Percentiles rank a stretch among this genome's conserved stretches.
phyloP scores from a whole-genome alignment of 2,329 filamentous ascomycete genomes.

The Hypoxylon sp. region DNA sequence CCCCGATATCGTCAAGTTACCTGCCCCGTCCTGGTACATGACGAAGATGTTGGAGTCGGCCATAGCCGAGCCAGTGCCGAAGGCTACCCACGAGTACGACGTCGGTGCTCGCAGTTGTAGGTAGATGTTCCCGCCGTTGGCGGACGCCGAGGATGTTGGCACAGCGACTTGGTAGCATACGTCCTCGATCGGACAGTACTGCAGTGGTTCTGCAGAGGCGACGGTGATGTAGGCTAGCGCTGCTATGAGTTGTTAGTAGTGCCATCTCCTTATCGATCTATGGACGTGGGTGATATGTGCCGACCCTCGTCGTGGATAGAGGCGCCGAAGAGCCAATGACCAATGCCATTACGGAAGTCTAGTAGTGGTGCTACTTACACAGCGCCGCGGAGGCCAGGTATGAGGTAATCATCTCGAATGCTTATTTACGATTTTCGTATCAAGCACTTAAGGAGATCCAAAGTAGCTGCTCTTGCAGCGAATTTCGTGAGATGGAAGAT shows the following conservation, averaged over 20 bases:
- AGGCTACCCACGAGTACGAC: slow-evolving; percentile 68
- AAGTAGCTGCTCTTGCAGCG: background rate
- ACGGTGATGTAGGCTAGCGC: slow-evolving; percentile 43
- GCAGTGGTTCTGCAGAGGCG: slow-evolving; percentile 51
- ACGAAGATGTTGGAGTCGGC: slow-evolving; percentile 72
- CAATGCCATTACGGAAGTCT: background rate
- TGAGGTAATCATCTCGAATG: slow-evolving; percentile 30
- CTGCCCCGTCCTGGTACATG: slow-evolving; percentile 70
- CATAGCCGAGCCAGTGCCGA: slow-evolving; percentile 72
- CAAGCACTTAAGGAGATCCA: background rate
- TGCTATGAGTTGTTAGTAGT: slow-evolving; percentile 40
- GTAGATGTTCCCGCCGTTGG: slow-evolving; percentile 70
- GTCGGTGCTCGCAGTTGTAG: slow-evolving; percentile 72
- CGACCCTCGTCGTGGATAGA: background rate
- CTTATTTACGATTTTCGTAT: slow-evolving; percentile 3
- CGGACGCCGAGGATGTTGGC: slow-evolving; percentile 63
- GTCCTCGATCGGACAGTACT: slow-evolving; percentile 60
- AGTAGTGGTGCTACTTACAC: slow-evolving; percentile 43
- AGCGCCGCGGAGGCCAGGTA: slow-evolving; percentile 38
- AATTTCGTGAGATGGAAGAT: background rate
- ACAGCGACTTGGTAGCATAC: slow-evolving; percentile 71
- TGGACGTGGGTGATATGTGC: background rate
- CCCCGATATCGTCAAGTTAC: slow-evolving; percentile 74
- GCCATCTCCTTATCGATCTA: background rate
- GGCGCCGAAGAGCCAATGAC: background rate